These are phyloP conservation scores for Rhodotorula sp. DNA, from an alignment of 1,284 basidiomycete species.

Conservation along the genomic window DNA sequence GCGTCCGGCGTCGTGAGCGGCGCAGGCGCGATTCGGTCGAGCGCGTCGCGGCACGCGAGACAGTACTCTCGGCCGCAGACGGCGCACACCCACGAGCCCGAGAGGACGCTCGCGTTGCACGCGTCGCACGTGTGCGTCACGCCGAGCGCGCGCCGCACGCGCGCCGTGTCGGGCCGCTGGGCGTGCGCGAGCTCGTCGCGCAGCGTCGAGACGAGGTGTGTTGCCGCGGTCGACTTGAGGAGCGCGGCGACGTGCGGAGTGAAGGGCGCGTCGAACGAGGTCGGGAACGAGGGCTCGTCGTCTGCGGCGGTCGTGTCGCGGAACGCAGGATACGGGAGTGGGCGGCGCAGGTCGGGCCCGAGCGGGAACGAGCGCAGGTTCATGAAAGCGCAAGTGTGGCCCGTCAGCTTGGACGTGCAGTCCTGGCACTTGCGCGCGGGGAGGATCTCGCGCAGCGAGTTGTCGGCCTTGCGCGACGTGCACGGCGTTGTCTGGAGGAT, in stretches of 20 bases:
- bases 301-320: conserved; percentile 44
- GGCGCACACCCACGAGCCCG: conserved; percentile 82
- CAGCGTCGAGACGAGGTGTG: conserved; percentile 67
- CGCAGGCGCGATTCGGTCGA: background rate
- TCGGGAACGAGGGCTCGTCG: conserved; percentile 46
- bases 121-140: conserved; percentile 83
- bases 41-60: conserved; percentile 64
- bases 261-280: conserved; percentile 48
- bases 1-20: too few relatives aligned
- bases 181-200: conserved; percentile 70
- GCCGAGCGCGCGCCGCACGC: conserved; percentile 70
- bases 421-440: conserved; percentile 3
- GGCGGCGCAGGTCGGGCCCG: background rate
- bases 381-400: conserved; percentile 20
- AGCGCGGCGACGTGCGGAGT: conserved; percentile 43
- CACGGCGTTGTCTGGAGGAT: background rate
- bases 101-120: conserved; percentile 88
- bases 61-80: conserved; percentile 89
- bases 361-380: conserved; percentile 21
- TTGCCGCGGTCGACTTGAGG: conserved; percentile 62
- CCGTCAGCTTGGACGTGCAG: conserved; percentile 2
- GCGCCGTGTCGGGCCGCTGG: conserved; percentile 63
- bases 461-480: background rate
- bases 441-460: background rate
- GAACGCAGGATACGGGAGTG: conserved; percentile 45